A percentile compares a stretch with the other conserved stretches of the same genome.
Evolutionary conservation across 257 asterid genomes (phyloP).

Genomic region (Nicotiana tabacum): DNA sequence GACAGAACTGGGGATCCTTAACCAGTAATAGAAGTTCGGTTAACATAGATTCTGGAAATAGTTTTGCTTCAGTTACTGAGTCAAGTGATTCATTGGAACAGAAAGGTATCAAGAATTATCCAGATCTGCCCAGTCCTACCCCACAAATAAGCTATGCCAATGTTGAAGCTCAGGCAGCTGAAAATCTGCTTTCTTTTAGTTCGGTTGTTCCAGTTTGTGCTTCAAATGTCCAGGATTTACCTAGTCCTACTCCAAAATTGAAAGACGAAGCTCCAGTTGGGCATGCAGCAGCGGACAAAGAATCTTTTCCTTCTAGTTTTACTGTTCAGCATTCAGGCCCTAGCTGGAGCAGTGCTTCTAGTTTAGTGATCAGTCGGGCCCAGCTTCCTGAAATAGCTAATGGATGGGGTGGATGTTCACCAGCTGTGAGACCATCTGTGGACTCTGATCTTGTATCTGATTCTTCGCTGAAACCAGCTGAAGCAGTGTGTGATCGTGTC

Average conservation of each 20-base stretch:
- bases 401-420: slow-evolving; percentile 38
- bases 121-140: slow-evolving; percentile 11
- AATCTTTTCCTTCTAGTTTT: slow-evolving; percentile 5
- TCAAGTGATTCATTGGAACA: neutral
- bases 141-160: slow-evolving; percentile 3
- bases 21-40: slow-evolving; percentile 5
- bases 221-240: neutral
- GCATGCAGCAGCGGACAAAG: slow-evolving; percentile 4
- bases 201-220: slow-evolving; percentile 1
- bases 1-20: slow-evolving; percentile 27
- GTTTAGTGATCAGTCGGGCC: slow-evolving; percentile 15
- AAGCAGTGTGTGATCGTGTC: slow-evolving; percentile 25
- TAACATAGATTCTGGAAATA: neutral
- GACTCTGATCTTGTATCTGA: slow-evolving; percentile 27
- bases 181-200: slow-evolving; percentile 13
- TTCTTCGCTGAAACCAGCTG: slow-evolving; percentile 36
- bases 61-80: slow-evolving; percentile 4
- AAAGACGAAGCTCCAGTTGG: slow-evolving; percentile 4
- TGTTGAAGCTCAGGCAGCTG: slow-evolving; percentile 17
- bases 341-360: slow-evolving; percentile 21
- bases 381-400: slow-evolving; percentile 16
- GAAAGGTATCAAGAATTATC: neutral
- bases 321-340: slow-evolving; percentile 11
- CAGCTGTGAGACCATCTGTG: neutral
- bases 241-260: slow-evolving; percentile 7